Conservation (phyloP, 805 yeast genomes). For the Millerago galiae region DNA sequence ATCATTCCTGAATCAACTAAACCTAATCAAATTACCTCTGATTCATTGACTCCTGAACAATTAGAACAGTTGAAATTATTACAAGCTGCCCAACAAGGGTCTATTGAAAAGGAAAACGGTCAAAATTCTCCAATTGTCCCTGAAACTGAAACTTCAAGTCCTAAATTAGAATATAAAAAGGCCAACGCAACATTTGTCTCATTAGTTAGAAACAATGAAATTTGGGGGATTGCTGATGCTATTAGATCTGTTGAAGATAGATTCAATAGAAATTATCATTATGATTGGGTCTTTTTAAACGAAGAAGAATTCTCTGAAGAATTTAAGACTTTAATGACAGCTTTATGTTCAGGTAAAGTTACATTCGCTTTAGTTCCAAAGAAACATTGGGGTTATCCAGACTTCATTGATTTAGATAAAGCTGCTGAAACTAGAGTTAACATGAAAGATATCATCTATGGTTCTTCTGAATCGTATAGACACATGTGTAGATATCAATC, state of each 20-base stretch:
- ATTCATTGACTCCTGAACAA: conserved; percentile 3
- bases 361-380: conserved; percentile 75
- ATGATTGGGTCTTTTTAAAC: conserved; percentile 94
- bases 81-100: not conserved
- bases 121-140: not conserved
- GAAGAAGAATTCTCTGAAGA: conserved; percentile 81
- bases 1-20: not conserved
- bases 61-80: not conserved
- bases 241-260: conserved; percentile 82
- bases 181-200: conserved; percentile 78
- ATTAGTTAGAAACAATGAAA: conserved; percentile 70
- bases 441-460: conserved; percentile 74
- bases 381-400: conserved; percentile 85
- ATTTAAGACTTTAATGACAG: conserved; percentile 60
- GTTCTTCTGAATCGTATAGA: conserved; percentile 63
- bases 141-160: too few relatives aligned
- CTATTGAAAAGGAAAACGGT: not conserved
- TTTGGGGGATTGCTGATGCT: conserved; percentile 53
- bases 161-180: conserved; percentile 24
- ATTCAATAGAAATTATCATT: conserved; percentile 72
- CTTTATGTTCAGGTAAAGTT: conserved; percentile 70
- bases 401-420: conserved; percentile 66
- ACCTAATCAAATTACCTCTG: not conserved
- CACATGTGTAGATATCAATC: conserved; percentile 93
- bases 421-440: conserved; percentile 78